Evolutionary conservation across 345 rosid species (phyloP), one percentile per base, ranked within the genome.

Genomic region (Hevea brasiliensis): DNA sequence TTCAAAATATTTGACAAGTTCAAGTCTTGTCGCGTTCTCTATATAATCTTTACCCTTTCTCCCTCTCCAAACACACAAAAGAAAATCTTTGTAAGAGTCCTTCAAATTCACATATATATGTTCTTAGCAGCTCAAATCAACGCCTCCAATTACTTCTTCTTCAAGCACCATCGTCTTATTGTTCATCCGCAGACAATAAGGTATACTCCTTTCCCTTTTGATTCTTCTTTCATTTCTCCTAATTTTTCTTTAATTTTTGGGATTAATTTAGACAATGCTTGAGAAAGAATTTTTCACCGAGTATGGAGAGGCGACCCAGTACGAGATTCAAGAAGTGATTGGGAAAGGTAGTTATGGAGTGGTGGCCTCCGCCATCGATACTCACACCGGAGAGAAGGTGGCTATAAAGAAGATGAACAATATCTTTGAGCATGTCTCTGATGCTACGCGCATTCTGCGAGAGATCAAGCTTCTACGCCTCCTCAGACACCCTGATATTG

Each of bases 261-360:
- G 54, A 8, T 40, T 55, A 15, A 27, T 24, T 45, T 74, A 82
- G 83, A 82, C 71, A 67, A 94, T 95, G 96, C 84, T 87, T 78
- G 98, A 84, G 86, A 92, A 84, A 75, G 97, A 92, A 73, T 95
- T 92, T 74, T 89, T 95, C 87, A 92, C 99, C 18, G 99, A 92
- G 74, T 95, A 89, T 42, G 97, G 99, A 20, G 99, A 95, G 81
- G 98, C 99, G 24, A 95, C 88, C 76, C 98, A 89, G 77, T 95
- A 95, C 64, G 92, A 95, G 81, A 91, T 95, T 71, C 89, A 84
- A 72, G 99, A 95, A 86, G 97, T 92, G 23, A 87, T 95, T 0
- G 99, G 99, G 2, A 95, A 83, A 82, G 99, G 99, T 81, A 95
- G 99, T 87, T 95, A 95, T 67, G 99, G 99, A 8, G 89, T 92